These are phyloP conservation scores for Euphrasia confusa DNA, from an alignment of 257 asterid species.

Conservation along the genomic window DNA sequence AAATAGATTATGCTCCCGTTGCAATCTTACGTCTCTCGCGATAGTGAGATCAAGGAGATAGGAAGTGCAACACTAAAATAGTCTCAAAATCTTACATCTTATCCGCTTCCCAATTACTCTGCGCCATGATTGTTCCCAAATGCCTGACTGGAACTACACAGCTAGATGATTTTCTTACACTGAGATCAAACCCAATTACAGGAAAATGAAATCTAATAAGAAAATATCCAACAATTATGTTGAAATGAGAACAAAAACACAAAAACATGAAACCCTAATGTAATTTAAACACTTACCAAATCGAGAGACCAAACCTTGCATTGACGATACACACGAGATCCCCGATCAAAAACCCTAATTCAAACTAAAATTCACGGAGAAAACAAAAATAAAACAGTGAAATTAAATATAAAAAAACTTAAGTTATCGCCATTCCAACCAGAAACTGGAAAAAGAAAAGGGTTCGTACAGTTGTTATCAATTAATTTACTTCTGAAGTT, in stretches of 20 bases:
- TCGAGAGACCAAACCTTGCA: slow-evolving; percentile 42
- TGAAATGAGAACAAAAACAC: neutral
- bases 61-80: slow-evolving; percentile 5
- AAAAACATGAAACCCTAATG: slow-evolving; percentile 19
- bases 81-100: slow-evolving; percentile 55
- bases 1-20: slow-evolving; percentile 5
- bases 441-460: neutral
- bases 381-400: slow-evolving; percentile 20
- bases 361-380: slow-evolving; percentile 25
- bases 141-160: slow-evolving; percentile 23
- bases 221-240: neutral
- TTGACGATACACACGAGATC: slow-evolving; percentile 44
- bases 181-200: slow-evolving; percentile 31
- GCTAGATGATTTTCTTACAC: slow-evolving; percentile 24
- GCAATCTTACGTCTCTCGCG: slow-evolving; percentile 2
- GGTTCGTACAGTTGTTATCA: slow-evolving; percentile 20
- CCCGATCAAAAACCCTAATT: slow-evolving; percentile 41
- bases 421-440: slow-evolving; percentile 5
- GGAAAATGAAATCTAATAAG: slow-evolving; percentile 18
- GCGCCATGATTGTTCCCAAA: slow-evolving; percentile 56
- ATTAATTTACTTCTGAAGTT: slow-evolving; percentile 19
- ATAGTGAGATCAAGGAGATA: slow-evolving; percentile 11
- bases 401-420: slow-evolving; percentile 23
- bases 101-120: slow-evolving; percentile 99
- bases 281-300: slow-evolving; percentile 31